phyloP scores from a whole-genome alignment of 164 flowering plant species.

The Vitis vinifera region ASM3070453v1 NC_081816.1:9440001-9440500 shows the following conservation, averaged over 20 bases:
- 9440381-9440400: background rate
- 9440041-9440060: constrained; percentile 72
- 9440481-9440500: background rate
- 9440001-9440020: background rate
- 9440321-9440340: constrained; percentile 62
- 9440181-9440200: constrained; percentile 76
- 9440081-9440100: constrained; percentile 50
- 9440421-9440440: background rate
- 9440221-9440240: constrained; percentile 48
- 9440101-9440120: constrained; percentile 52
- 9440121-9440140: constrained; percentile 52
- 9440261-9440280: constrained; percentile 63
- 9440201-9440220: constrained; percentile 51
- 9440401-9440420: background rate
- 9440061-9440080: constrained; percentile 60
- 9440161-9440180: constrained; percentile 83
- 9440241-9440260: constrained; percentile 59
- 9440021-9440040: constrained; percentile 31
- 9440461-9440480: background rate
- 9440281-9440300: constrained; percentile 57
- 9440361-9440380: background rate
- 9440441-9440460: background rate
- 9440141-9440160: constrained; percentile 61
- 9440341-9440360: constrained; percentile 5
- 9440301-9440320: constrained; percentile 61